phyloP scores from a whole-genome alignment of 2,329 filamentous ascomycete species.

The Gnomoniopsis sp. region DNA sequence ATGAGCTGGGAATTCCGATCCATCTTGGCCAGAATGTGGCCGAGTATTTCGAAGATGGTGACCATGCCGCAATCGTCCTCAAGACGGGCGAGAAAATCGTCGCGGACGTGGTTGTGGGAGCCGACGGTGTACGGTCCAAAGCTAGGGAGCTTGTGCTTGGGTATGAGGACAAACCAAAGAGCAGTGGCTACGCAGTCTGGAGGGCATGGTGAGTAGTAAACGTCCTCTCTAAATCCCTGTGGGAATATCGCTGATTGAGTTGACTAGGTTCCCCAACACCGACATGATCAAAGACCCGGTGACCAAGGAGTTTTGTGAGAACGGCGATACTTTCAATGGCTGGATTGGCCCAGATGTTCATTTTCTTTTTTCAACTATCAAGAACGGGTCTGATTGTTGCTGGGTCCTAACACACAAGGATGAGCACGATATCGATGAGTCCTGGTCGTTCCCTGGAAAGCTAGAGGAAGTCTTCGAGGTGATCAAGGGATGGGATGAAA shows the following conservation, averaged over 20 bases:
- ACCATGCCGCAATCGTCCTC: slow-evolving; percentile 47
- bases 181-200: slow-evolving; percentile 50
- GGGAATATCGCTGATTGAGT: not conserved
- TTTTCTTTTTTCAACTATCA: slow-evolving; percentile 55
- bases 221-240: too few species aligned
- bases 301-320: slow-evolving; percentile 50
- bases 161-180: slow-evolving; percentile 48
- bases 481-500: slow-evolving; percentile 49
- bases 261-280: slow-evolving; percentile 41
- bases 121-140: slow-evolving; percentile 53
- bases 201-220: slow-evolving; percentile 43
- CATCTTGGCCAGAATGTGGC: slow-evolving; percentile 48
- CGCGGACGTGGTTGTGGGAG: slow-evolving; percentile 50
- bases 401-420: slow-evolving; percentile 58
- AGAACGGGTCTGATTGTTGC: slow-evolving; percentile 51
- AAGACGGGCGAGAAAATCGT: slow-evolving; percentile 42
- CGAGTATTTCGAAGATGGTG: slow-evolving; percentile 53
- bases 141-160: slow-evolving; percentile 48
- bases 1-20: slow-evolving; percentile 53
- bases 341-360: slow-evolving; percentile 57
- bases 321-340: slow-evolving; percentile 58
- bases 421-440: slow-evolving; percentile 51
- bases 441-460: slow-evolving; percentile 51
- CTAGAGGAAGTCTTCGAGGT: slow-evolving; percentile 49
- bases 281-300: slow-evolving; percentile 49